Base-by-base conservation (phyloP, 225 moss, liverwort and hornwort genomes). In the Polytrichum formosum region DNA sequence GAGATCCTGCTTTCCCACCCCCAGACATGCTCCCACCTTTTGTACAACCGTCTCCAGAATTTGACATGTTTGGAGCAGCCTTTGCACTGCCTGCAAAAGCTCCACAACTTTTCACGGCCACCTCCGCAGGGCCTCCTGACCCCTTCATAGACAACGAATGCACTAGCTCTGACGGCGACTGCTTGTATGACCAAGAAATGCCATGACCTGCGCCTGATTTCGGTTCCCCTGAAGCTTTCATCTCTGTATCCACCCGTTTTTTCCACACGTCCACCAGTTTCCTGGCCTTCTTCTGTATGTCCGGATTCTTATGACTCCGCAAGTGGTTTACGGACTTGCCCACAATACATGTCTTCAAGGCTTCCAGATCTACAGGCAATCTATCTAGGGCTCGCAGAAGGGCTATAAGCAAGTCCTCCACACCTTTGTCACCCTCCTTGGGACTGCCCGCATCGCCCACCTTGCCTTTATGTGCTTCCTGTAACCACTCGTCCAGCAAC, bases 181-280 rank as follows among this genome's bases (percentile, higher is more conserved):
- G 85, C 83, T 98, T 94, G 5, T 77, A 90, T 54, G 88, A 85
- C 77, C 83, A 86, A 73, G 89, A 88, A 31, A 98, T 87, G 26
- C 61, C 80, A 81, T 92, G 85, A 75, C 86, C 92, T 9, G 90
- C 88, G 18, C 89, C 88, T 29, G 91, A 69, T 73, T 97, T 97
- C 8, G 10, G 90, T 75, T 97, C 97, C 23, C 97, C 97, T 17
- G 86, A 88, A 35, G 75, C 71, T 66, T 92, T 98, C 92, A 98
- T 91, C 80, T 94, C 94, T 1, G 78, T 80, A 72, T 94, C 94
- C 35, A 98, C 97, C 23, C 94, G 94, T 82, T 98, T 98, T 83
- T 98, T 98, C 97, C 97, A 98, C 66, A 91, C 91, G 54, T 98
- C 97, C 23, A 98, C 94, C 74, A 98, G 76, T 74, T 91, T 94